Base-by-base conservation (phyloP, 306 rosid species). In the Senna siamea region DNA sequence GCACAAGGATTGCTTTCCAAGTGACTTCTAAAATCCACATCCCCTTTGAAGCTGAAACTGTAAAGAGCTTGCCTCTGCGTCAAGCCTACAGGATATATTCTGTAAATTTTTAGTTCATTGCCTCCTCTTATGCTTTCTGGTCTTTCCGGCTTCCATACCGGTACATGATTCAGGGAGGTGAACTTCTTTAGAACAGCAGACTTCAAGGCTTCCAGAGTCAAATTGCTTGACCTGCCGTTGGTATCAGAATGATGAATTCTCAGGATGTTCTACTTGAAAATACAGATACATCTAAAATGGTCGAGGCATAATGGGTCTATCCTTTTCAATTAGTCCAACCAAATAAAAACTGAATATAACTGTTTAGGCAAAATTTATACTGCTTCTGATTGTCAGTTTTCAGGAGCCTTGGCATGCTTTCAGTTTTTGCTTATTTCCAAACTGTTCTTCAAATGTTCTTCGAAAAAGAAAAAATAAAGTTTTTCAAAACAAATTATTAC, bases 61-160 rank as follows among this genome's bases (percentile, higher is more conserved):
- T 89, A 87, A 56, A 94, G 81, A 43, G 99, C 99, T 81, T 92
- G 88, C 82, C 96, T 89, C 71, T 94, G 99, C 19, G 98, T 94
- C 85, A 92, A 72, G 40, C 98, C 96, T 5, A 84, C 78, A 0
- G 99, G 96, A 66, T 94, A 88, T 84, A 94, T 79, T 85, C 56
- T 84, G 84, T 89, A 64, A 13, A 94, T 28, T 83, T 87, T 89
- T 7, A 92, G 82, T 52, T 80, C 85, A 58, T 79, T 71, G 37
- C 89, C 92, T 67, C 98, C 89, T 83, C 89, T 87, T 69, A 94
- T 71, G 83, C 85, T 80, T 82, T 87, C 84, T 7, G 99, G 99
- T 82, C 99, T 89, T 76, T 94, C 99, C 17, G 74, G 48, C 83
- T 90, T 94, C 99, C 99, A 94, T 32, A 92, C 40, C 7, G 99